phyloP scores from a whole-genome alignment of 495 filamentous ascomycete species.

The Margaritispora aquatica region DNA sequence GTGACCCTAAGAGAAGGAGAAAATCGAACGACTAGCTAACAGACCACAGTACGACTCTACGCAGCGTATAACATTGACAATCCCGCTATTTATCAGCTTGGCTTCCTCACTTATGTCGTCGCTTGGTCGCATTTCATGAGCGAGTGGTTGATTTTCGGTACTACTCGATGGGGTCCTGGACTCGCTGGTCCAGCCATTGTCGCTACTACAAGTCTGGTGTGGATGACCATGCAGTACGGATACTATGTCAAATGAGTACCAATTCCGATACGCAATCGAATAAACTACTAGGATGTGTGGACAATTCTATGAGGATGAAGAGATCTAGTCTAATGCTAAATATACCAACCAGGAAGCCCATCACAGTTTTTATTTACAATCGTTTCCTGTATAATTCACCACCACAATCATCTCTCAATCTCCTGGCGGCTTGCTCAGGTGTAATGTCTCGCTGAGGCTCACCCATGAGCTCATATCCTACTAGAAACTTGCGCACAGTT shows the following conservation, averaged over 20 bases:
- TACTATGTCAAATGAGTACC: conserved; percentile 46
- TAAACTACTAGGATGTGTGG: not conserved
- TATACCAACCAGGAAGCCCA: not conserved
- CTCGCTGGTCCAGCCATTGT: conserved; percentile 69
- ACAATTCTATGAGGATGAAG: not conserved
- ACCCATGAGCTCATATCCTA: conserved; percentile 92
- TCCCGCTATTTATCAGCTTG: conserved; percentile 66
- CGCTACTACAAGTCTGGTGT: conserved; percentile 58
- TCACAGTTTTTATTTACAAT: conserved; percentile 4
- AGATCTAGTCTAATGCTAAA: not conserved
- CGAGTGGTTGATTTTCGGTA: conserved; percentile 74
- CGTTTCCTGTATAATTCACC: conserved; percentile 79
- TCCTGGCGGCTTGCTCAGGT: conserved; percentile 86
- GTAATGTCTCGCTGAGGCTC: conserved; percentile 98
- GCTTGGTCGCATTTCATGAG: conserved; percentile 75
- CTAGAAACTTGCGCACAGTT: conserved; percentile 90
- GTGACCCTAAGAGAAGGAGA: too few species aligned
- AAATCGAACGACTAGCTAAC: too few species aligned
- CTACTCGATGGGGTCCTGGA: conserved; percentile 58
- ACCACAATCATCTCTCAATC: conserved; percentile 58
- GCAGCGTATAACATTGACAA: conserved; percentile 79
- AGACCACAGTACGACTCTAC: conserved; percentile 70
- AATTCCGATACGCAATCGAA: not conserved
- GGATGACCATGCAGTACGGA: conserved; percentile 75
- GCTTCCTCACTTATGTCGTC: conserved; percentile 71